Evolutionary conservation across 2,329 filamentous ascomycete genomes (phyloP), one percentile per base, ranked within the genome.

Genomic region (Zymoseptoria ardabiliae): DNA sequence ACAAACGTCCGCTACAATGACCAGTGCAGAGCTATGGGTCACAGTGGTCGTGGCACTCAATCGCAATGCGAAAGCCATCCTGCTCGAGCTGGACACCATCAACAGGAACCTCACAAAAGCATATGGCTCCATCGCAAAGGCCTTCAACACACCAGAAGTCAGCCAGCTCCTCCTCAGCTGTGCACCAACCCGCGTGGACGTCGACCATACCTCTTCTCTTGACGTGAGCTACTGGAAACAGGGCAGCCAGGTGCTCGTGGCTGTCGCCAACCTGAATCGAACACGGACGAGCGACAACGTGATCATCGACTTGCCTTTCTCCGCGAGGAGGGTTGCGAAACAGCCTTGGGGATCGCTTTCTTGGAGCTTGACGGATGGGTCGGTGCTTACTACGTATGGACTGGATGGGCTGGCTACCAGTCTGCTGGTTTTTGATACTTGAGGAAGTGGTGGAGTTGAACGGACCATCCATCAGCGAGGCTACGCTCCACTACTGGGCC

Each of bases 21-120:
- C 75, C 2, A 65, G 68, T 0, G 70, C 64, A 0, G 81, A 82
- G 65, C 76, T 77, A 56, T 72, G 74, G 30, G 77, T 74, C 2
- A 81, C 81, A 78, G 76, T 72, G 53, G 70, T 80, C 60, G 63
- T 82, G 11, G 72, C 72, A 52, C 64, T 82, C 53, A 81, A 81
- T 61, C 79, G 81, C 62, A 75, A 76, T 52, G 79, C 78, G 0
- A 82, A 79, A 64, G 80, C 76, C 0, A 72, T 82, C 48, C 76
- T 79, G 30, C 74, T 72, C 63, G 82, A 81, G 81, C 68, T 72
- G 17, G 82, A 76, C 61, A 79, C 79, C 0, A 56, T 58, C 0
- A 60, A 61, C 76, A 70, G 63, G 11, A 50, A 60, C 1, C 73
- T 65, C 77, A 20, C 68, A 63, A 48, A 64, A 61, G 28, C 70